phyloP scores from a whole-genome alignment of 805 yeast genomes.

The Candida ascalaphidarum region DNA sequence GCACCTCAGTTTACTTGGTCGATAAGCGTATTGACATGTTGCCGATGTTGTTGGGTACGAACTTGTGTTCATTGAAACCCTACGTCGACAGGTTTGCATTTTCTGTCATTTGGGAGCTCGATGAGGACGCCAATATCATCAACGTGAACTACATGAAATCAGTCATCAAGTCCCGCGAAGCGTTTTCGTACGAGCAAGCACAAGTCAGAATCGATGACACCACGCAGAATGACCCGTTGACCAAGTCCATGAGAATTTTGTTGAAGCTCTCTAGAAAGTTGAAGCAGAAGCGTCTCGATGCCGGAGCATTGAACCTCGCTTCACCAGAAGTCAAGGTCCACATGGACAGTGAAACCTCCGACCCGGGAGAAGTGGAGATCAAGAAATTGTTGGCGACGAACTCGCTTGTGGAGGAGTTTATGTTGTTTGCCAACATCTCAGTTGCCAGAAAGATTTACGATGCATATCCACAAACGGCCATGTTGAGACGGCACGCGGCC shows the following conservation, averaged over 20 bases:
- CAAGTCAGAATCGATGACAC: constrained; percentile 83
- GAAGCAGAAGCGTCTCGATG: constrained; percentile 78
- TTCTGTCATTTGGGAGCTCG: constrained; percentile 93
- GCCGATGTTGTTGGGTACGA: constrained; percentile 91
- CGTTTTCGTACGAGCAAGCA: constrained; percentile 91
- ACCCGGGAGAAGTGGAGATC: constrained; percentile 91
- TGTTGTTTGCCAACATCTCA: constrained; percentile 93
- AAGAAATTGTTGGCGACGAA: constrained; percentile 84
- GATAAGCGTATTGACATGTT: constrained; percentile 99
- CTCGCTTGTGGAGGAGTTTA: constrained; percentile 95
- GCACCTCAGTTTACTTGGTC: constrained; percentile 93
- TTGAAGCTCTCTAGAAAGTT: constrained; percentile 73
- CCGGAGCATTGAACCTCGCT: constrained; percentile 94
- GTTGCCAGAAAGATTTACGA: constrained; percentile 91
- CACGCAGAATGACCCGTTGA: constrained; percentile 69
- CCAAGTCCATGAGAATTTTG: constrained; percentile 81
- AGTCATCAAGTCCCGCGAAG: constrained; percentile 83
- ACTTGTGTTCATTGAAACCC: constrained; percentile 89
- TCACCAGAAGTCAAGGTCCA: constrained; percentile 98
- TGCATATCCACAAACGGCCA: constrained; percentile 94
- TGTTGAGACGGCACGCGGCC: constrained; percentile 96
- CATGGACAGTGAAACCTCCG: constrained; percentile 94
- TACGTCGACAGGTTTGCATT: constrained; percentile 94
- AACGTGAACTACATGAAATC: constrained; percentile 77
- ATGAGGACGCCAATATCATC: constrained; percentile 76